Percentiles rank a stretch among this genome's conserved stretches.
Conservation (phyloP, 208 protist species). For the Crithidia expoeki region DNA sequence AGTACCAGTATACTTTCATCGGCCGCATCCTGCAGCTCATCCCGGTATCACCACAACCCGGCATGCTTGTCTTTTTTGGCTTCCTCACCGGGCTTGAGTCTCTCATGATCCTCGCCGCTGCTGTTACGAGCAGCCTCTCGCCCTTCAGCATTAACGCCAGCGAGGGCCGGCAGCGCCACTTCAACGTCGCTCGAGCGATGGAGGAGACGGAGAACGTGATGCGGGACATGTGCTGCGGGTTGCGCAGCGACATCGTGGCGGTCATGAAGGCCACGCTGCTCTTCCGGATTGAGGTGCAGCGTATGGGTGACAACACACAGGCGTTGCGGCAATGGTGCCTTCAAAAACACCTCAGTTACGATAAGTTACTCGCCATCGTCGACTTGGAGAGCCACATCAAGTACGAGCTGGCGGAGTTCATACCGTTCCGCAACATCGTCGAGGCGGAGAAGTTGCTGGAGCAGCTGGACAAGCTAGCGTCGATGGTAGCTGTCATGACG, state of each 20-base stretch:
- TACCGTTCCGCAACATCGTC: constrained; percentile 69
- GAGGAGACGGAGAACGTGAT: constrained; percentile 85
- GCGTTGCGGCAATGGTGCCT: constrained; percentile 60
- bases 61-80: constrained; percentile 77
- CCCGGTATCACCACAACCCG: constrained; percentile 63
- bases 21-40: constrained; percentile 76
- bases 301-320: constrained; percentile 45
- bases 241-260: constrained; percentile 68
- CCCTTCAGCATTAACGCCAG: constrained; percentile 56
- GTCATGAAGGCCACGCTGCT: constrained; percentile 67
- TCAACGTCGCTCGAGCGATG: constrained; percentile 64
- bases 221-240: constrained; percentile 55
- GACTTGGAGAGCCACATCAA: constrained; percentile 75
- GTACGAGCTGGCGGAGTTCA: constrained; percentile 61
- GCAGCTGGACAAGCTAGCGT: constrained; percentile 64
- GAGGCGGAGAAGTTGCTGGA: constrained; percentile 60
- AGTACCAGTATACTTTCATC: constrained; percentile 69
- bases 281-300: constrained; percentile 50
- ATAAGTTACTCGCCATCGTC: constrained; percentile 67
- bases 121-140: constrained; percentile 64
- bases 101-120: constrained; percentile 72
- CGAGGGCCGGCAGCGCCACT: constrained; percentile 37
- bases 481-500: constrained; percentile 64
- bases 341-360: constrained; percentile 68
- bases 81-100: constrained; percentile 70